Evolutionary conservation across 371 early-diverging fungal species (phyloP).

Genomic region (Modicella reniformis): DNA sequence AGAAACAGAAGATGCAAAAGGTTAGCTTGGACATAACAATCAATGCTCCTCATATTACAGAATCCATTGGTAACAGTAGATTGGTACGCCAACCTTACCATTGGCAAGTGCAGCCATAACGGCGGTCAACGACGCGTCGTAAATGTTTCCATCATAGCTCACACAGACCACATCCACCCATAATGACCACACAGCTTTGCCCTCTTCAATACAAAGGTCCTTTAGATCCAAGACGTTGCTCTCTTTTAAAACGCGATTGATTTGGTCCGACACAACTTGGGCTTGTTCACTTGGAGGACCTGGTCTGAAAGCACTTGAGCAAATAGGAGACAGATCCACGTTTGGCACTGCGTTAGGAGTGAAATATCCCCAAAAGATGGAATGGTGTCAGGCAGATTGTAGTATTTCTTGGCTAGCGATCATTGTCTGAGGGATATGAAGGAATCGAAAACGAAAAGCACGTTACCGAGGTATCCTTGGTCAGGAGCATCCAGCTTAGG

Average conservation of each 20-base stretch:
- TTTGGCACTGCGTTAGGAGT: conserved; percentile 76
- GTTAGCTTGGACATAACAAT: background rate
- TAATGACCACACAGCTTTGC: conserved; percentile 89
- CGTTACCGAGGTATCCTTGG: conserved; percentile 83
- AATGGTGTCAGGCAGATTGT: background rate
- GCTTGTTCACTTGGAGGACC: conserved; percentile 91
- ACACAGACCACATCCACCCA: conserved; percentile 91
- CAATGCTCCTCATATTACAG: background rate
- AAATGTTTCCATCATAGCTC: conserved; percentile 89
- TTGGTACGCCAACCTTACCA: conserved; percentile 61
- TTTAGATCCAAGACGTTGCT: conserved; percentile 75
- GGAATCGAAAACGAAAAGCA: background rate
- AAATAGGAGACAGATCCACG: conserved; percentile 89
- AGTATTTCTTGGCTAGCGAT: no score
- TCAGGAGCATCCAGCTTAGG: conserved; percentile 76
- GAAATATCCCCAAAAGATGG: background rate
- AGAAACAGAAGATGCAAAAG: background rate
- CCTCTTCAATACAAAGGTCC: conserved; percentile 82
- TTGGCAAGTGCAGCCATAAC: conserved; percentile 77
- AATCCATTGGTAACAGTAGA: background rate
- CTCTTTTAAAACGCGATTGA: conserved; percentile 76
- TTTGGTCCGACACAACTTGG: conserved; percentile 83
- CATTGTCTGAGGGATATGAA: no score
- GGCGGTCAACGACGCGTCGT: conserved; percentile 89
- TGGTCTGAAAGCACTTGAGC: conserved; percentile 82